These are phyloP conservation scores for Tephrocybe sp. DNA, from an alignment of 768 basidiomycete genomes.

Conservation along the genomic window DNA sequence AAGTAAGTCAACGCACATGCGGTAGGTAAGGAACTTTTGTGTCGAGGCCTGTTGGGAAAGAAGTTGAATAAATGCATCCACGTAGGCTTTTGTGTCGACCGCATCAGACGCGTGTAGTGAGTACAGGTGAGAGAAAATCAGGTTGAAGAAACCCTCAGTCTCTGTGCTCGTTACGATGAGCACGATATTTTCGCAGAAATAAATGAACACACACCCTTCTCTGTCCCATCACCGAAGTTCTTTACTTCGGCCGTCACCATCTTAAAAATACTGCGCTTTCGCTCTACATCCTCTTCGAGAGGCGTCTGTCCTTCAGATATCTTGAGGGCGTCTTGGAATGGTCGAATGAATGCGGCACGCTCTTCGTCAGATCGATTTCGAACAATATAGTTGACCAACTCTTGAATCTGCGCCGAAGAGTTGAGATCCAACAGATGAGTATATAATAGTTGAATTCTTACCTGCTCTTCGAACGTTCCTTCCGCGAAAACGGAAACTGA, in stretches of 20 bases:
- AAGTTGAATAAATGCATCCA: constrained; percentile 54
- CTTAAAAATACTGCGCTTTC: constrained; percentile 53
- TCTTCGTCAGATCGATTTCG: constrained; percentile 68
- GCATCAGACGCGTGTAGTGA: constrained; percentile 54
- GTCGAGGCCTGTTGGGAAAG: constrained; percentile 51
- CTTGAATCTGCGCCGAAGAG: constrained; percentile 54
- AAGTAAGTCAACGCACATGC: constrained; percentile 51
- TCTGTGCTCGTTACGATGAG: constrained; percentile 37
- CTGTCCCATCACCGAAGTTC: constrained; percentile 71
- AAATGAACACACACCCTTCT: constrained; percentile 56
- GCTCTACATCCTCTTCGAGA: constrained; percentile 50
- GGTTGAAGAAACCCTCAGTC: constrained; percentile 86
- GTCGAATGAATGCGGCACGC: constrained; percentile 55
- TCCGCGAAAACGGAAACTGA: constrained; percentile 84
- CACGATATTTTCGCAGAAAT: constrained; percentile 1
- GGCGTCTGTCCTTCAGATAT: constrained; percentile 49
- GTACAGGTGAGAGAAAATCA: constrained; percentile 72
- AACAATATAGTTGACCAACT: constrained; percentile 73
- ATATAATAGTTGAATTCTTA: constrained; percentile 24
- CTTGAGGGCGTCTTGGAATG: constrained; percentile 61
- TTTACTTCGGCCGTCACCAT: constrained; percentile 62
- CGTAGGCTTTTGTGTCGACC: constrained; percentile 48
- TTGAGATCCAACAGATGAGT: not conserved
- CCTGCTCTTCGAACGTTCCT: constrained; percentile 88
- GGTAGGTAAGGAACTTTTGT: constrained; percentile 64